A percentile compares a stretch with the other conserved stretches of the same genome.
Evolutionary conservation across 805 yeast species (phyloP).

Genomic region (Saccharomycopsis schoenii): DNA sequence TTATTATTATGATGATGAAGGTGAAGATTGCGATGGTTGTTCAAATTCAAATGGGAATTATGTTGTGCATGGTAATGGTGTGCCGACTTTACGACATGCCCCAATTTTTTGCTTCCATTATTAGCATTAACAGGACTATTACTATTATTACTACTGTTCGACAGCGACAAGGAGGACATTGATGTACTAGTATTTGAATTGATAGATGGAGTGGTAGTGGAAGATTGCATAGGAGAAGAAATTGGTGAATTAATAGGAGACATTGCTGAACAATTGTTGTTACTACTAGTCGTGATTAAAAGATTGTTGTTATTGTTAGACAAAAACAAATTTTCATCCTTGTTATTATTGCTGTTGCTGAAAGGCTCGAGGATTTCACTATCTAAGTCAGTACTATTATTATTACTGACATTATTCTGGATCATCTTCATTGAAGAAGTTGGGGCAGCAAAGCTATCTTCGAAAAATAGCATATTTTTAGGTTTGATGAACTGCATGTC

Average conservation of each 20-base stretch:
- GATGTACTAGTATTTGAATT: not conserved
- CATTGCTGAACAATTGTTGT: not conserved
- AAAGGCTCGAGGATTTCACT: not conserved
- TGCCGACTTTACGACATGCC: conserved; percentile 10
- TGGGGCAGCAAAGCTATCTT: not conserved
- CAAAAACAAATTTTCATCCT: not conserved
- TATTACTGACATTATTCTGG: not conserved
- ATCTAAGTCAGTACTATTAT: not conserved
- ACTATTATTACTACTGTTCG: not conserved
- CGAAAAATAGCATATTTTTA: not conserved
- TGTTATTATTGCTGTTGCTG: not conserved
- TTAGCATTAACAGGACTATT: not conserved
- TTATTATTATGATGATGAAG: not conserved
- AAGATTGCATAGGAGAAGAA: not conserved
- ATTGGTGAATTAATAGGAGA: not conserved
- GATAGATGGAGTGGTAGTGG: not conserved
- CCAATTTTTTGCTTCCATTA: conserved; percentile 1
- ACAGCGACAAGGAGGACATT: not conserved
- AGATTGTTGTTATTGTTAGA: not conserved
- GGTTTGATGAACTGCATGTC: conserved; percentile 1
- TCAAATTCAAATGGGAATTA: not conserved
- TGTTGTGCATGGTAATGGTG: conserved; percentile 9
- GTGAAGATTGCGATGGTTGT: not conserved
- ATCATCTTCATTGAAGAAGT: not conserved
- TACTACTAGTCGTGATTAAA: not conserved